These are phyloP conservation scores for Acorus calamus DNA, from an alignment of 106 monocot species.

Conservation along the genomic window DNA sequence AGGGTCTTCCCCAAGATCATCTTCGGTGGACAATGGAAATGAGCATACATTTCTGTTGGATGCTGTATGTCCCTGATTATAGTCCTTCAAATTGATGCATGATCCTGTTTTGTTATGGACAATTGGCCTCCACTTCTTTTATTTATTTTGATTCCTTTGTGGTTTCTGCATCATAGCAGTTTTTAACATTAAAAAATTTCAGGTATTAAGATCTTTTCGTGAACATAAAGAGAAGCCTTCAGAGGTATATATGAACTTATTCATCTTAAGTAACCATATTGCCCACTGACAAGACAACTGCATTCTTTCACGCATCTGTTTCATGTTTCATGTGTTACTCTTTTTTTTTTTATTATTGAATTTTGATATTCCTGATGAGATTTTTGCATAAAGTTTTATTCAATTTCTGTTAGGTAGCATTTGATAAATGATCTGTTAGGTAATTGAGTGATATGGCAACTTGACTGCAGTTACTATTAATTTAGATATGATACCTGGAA, in stretches of 20 bases:
- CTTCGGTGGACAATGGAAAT: slow-evolving; percentile 35
- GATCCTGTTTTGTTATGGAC: neutral
- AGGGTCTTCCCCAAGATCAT: slow-evolving; percentile 61
- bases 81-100: neutral
- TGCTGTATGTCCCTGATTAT: slow-evolving; percentile 30
- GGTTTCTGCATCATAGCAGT: neutral
- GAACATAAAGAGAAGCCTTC: slow-evolving; percentile 36
- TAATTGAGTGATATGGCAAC: too few relatives aligned
- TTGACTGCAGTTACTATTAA: too few relatives aligned
- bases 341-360: too few relatives aligned
- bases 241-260: slow-evolving; percentile 21
- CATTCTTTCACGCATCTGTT: too few relatives aligned
- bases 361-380: too few relatives aligned
- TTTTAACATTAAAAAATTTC: slow-evolving; percentile 7
- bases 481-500: too few relatives aligned
- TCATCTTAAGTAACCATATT: too few relatives aligned
- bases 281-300: too few relatives aligned
- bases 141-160: neutral
- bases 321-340: too few relatives aligned
- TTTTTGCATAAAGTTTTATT: too few relatives aligned
- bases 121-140: neutral
- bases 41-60: slow-evolving; percentile 41
- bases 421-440: too few relatives aligned
- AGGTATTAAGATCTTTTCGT: slow-evolving; percentile 46
- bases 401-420: too few relatives aligned